Base-by-base conservation (phyloP, 768 basidiomycete species). In the Phaeotremella skinneri region DNA sequence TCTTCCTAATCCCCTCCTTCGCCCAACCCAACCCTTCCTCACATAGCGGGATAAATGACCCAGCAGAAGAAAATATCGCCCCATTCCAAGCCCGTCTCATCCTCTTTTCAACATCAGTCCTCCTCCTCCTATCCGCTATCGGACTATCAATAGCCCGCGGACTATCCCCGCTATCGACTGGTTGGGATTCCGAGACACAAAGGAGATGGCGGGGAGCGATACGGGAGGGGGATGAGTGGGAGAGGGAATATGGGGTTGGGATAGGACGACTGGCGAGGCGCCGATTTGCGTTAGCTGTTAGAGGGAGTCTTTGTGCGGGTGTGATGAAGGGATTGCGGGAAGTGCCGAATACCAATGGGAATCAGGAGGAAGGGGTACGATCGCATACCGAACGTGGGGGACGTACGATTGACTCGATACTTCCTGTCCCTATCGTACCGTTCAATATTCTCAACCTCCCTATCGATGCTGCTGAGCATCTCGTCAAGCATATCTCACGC, bases 21-120 rank as follows among this genome's bases (percentile, higher is more conserved):
- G n/a, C 13, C 45, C 58, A 21, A 5, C 25, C 26, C 32, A 5
- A 11, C 6, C 17, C 2, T 6, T n/a, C 42, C 14, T 26, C 21
- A 39, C 3, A 47, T 43, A 16, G 23, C 13, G 9, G 9, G 16
- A 50, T 47, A 0, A 30, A 29, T 50, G 59, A 55, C 37, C 62
- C 62, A 0, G 25, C 59, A 26, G 69, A 70, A 61, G 45, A 32
- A 2, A 63, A 61, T 3, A 49, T 67, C 16, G 63, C 69, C 21
- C 69, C 69, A 1, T 71, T 59, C 56, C n/a, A 58, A 51, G 49
- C 66, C 14, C 61, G 69, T 16, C n/a, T 66, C 2, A 39, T 52
- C 1, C 47, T 71, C 11, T 71, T 71, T 57, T 4, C 50, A 23
- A 65, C 66, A 17, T 41, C 65, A 47, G 27, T 53, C 6, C 37